Percentiles rank a stretch among this genome's conserved stretches.
These are phyloP conservation scores for Colletotrichum sp. DNA, from an alignment of 2,329 filamentous ascomycete species.

Conservation along the genomic window DNA sequence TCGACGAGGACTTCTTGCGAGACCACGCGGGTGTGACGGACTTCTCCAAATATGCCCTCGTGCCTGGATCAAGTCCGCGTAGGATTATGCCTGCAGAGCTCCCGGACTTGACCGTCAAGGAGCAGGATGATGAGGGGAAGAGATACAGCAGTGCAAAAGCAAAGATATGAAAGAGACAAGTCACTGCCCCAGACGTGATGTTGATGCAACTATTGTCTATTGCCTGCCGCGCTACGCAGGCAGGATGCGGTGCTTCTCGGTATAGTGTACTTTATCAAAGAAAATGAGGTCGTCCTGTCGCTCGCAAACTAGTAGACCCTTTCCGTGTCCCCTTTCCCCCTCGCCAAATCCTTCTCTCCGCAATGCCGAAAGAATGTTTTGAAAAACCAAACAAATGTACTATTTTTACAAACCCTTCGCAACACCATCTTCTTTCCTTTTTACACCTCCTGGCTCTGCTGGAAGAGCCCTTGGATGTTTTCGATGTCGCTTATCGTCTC, in stretches of 20 bases:
- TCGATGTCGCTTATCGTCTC: constrained; percentile 74
- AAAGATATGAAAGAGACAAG: constrained; percentile 36
- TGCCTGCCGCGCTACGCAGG: not conserved
- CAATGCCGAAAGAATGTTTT: not conserved
- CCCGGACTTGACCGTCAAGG: constrained; percentile 73
- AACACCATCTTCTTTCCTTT: not conserved
- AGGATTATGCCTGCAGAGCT: constrained; percentile 79
- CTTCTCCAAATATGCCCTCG: constrained; percentile 75
- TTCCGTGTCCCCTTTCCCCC: not conserved
- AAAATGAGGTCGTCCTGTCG: not conserved
- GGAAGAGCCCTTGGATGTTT: constrained; percentile 48
- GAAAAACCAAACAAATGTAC: not conserved
- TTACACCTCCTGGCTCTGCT: constrained; percentile 44
- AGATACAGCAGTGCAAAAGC: constrained; percentile 66
- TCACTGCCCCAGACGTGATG: not conserved
- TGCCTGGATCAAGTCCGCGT: constrained; percentile 66
- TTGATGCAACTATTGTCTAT: constrained; percentile 8
- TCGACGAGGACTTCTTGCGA: constrained; percentile 83
- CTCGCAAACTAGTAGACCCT: constrained; percentile 11
- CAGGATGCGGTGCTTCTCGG: constrained; percentile 9
- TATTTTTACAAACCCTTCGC: constrained; percentile 4
- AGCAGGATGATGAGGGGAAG: constrained; percentile 81
- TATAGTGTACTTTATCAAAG: constrained; percentile 16
- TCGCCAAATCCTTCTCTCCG: not conserved
- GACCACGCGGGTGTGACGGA: constrained; percentile 68